Base-by-base conservation (phyloP, 1,284 basidiomycete species). In the Leccinum huronense region DNA sequence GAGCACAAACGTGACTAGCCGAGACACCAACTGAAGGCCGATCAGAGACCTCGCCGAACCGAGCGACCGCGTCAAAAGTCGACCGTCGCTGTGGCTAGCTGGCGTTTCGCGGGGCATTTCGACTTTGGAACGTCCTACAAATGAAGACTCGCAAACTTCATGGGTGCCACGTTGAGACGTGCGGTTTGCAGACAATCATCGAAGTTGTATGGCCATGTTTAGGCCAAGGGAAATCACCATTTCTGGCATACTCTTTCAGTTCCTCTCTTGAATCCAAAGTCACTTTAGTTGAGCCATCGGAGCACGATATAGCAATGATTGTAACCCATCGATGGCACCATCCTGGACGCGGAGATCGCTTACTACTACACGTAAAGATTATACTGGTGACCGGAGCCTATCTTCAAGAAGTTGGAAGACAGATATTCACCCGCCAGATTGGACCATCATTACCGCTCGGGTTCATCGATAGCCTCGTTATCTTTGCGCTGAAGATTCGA, bases 1-100 rank as follows among this genome's bases (percentile, higher is more conserved):
- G 57, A 98, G 84, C 5, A 83, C 76, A 72, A 97, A 98, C 0
- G 97, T 98, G 68, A 95, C 83, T 5, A 93, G 71, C 0, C 97
- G 85, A 40, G 94, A 91, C 62, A 90, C 80, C 54, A 98, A 80
- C 73, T 98, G 97, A 11, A 98, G 86, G 34, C 88, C 85, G 71
- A 98, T 88, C 36, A 98, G 84, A 30, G 90, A 90, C n/a, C 86
- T 86, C 14, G 86, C 88, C 5, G 91, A 88, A n/a, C 81, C 77
- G 13, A 90, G 75, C 1, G 83, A 80, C n/a, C 75, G 75, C 16
- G 70, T 64, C 40, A 79, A 75, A 63, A 82, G 78, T 1, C 70
- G 72, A 60, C 59, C 42, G 19, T 69, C 65, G 36, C 36, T 58
- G 38, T 66, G 53, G 13, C 31, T 53, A 10, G 62, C 7, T 58